Conservation (phyloP, 495 filamentous ascomycete genomes). For the Penicillium lagena region DNA sequence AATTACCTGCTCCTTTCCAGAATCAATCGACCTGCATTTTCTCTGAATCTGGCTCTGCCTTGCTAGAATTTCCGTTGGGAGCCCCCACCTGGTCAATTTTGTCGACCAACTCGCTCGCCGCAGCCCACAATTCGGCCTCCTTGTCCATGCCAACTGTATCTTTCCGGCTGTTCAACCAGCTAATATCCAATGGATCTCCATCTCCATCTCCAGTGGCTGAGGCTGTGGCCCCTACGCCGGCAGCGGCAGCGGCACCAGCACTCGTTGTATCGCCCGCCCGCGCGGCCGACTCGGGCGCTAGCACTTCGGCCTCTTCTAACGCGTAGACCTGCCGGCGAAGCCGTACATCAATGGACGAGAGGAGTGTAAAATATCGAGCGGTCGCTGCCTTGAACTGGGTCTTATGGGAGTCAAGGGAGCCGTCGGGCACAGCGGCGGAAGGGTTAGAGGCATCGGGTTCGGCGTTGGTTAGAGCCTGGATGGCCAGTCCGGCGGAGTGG, state of each 20-base stretch:
- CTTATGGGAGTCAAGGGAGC: constrained; percentile 46
- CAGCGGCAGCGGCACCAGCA: constrained; percentile 12
- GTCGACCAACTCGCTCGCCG: constrained; percentile 47
- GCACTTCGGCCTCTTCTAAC: constrained; percentile 69
- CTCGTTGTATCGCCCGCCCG: constrained; percentile 19
- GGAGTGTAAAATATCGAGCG: constrained; percentile 59
- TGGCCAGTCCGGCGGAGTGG: constrained; percentile 57
- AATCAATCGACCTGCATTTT: constrained; percentile 33
- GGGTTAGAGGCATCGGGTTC: constrained; percentile 20
- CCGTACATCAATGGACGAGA: constrained; percentile 62
- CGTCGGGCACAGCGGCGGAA: constrained; percentile 17
- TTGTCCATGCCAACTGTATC: constrained; percentile 70
- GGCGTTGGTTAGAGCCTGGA: constrained; percentile 59
- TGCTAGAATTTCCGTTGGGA: neutral
- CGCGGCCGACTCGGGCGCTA: constrained; percentile 36
- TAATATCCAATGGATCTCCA: constrained; percentile 57
- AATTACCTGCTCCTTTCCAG: neutral
- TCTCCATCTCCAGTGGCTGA: constrained; percentile 3
- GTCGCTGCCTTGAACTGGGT: constrained; percentile 55
- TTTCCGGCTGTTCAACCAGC: constrained; percentile 77
- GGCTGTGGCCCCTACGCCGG: constrained; percentile 10
- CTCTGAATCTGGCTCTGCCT: constrained; percentile 11
- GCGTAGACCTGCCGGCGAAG: constrained; percentile 74
- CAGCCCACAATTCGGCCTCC: constrained; percentile 71
- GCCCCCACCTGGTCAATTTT: constrained; percentile 12